Base-by-base conservation (phyloP, 164 flowering plant species). In the Vitis rupestris region DNA sequence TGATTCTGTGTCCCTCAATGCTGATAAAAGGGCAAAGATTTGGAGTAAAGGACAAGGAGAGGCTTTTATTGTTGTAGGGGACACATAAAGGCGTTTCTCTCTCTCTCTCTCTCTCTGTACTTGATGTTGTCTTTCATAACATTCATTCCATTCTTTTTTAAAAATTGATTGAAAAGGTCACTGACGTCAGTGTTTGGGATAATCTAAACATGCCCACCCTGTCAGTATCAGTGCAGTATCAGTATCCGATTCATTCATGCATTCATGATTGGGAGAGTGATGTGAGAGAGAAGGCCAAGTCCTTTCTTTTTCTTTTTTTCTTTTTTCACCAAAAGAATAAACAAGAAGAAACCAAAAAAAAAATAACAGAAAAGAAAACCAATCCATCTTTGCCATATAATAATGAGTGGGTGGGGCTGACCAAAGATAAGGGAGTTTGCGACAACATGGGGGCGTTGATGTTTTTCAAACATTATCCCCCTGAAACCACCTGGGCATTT, bases 131-230 rank as follows among this genome's bases (percentile, higher is more conserved):
- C 47, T 54, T 15, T 63, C 23, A 29, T 8, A 4, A n/a, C 30
- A 14, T n/a, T 10, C 15, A 29, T 4, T 9, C 8, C 31, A 6
- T 30, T 60, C 23, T 54, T 3, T 8, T 14, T 9, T 29, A 17
- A 12, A 29, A 66, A 55, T 59, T 61, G 70, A 52, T 54, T 60
- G 65, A 60, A 59, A 62, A 53, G 56, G 23, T 17, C 61, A 61
- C 66, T 68, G 71, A 55, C 76, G 67, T 67, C 76, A 62, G 74
- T 15, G 30, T 59, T 52, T 51, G 31, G 27, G 70, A 67, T 72
- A 56, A 66, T 72, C 71, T 49, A 31, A 61, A 60, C 54, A 29
- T 48, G 8, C 29, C 63, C 73, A 44, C 62, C 19, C 53, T 56
- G 54, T 63, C 72, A 63, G 64, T 12, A 50, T 73, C 72, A 69